Evolutionary conservation across 73 alveolate species (phyloP), one percentile per base, ranked within the genome.

Genomic region (Paramecium sexaurelia): DNA sequence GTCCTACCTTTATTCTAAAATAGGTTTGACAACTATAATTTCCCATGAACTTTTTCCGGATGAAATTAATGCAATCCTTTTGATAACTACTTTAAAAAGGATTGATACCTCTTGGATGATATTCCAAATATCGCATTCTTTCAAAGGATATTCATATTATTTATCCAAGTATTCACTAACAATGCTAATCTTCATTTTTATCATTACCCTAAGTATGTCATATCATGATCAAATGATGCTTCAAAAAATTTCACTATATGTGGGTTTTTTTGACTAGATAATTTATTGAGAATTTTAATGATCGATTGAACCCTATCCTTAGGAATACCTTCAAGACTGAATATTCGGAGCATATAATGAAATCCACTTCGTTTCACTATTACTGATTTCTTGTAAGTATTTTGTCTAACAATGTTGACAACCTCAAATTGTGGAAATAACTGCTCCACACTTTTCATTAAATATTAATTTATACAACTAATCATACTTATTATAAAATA

Each of bases 171-270:
- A 78, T 78, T 78, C 90, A 78, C 90, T 78, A 7, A 78, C 73
- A 24, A 78, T 45, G 43, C 90, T 78, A 20, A 51, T n/a, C 15
- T 45, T 24, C 32, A 78, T 78, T 10, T 37, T 40, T 40, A 20
- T 37, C 26, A 37, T 19, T 78, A 78, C 90, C 90, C 90, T 8
- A 78, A 78, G 36, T 78, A 78, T 40, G 90, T 78, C 71, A 78
- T 29, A 36, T 78, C 90, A 36, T 40, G 43, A 78, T 78, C 90
- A 29, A 78, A 78, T 5, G 43, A 36, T 78, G 90, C 90, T 45
- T 78, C 90, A 40, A 41, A 78, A 43, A 78, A 78, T 22, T 78
- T 78, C 10, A 45, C 27, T 8, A 78, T 78, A 17, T 78, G 39
- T 10, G 69, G 75, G 24, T 33, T 24, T 17, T 43, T 78, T 0